Percentiles rank a stretch among this genome's conserved stretches.
Evolutionary conservation across 345 rosid genomes (phyloP).

Genomic region (Rhizophora apiculata): DNA sequence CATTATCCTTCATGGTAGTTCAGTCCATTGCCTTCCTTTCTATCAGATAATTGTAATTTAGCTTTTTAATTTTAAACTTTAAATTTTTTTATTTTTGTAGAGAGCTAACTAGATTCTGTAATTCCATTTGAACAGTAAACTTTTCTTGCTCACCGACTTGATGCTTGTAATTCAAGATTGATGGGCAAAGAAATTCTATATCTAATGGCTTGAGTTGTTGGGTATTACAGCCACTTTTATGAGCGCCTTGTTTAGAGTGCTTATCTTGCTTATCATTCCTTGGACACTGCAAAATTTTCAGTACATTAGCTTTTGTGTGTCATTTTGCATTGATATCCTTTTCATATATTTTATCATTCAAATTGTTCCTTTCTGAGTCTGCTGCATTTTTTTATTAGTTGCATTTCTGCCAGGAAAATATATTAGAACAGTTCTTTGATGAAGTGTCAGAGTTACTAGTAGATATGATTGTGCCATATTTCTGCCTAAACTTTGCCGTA

Average conservation of each 20-base stretch:
- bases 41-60: no score
- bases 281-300: background rate
- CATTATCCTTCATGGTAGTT: background rate
- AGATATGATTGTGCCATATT: background rate
- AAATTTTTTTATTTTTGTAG: background rate
- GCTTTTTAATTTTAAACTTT: no score
- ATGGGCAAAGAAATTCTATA: conserved; percentile 80
- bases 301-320: no score
- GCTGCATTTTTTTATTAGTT: no score
- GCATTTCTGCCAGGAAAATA: background rate
- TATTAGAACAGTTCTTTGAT: background rate
- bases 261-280: background rate
- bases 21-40: no score
- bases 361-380: background rate
- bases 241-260: no score
- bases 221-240: no score
- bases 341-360: no score
- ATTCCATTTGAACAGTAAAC: conserved; percentile 22
- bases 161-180: conserved; percentile 45
- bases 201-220: conserved; percentile 8
- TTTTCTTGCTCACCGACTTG: conserved; percentile 16
- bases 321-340: no score
- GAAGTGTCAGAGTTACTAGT: background rate
- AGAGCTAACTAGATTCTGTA: conserved; percentile 23
- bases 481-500: background rate